phyloP scores from a whole-genome alignment of 192 early-diverging fungal genomes.

The Podila minutissima region DNA sequence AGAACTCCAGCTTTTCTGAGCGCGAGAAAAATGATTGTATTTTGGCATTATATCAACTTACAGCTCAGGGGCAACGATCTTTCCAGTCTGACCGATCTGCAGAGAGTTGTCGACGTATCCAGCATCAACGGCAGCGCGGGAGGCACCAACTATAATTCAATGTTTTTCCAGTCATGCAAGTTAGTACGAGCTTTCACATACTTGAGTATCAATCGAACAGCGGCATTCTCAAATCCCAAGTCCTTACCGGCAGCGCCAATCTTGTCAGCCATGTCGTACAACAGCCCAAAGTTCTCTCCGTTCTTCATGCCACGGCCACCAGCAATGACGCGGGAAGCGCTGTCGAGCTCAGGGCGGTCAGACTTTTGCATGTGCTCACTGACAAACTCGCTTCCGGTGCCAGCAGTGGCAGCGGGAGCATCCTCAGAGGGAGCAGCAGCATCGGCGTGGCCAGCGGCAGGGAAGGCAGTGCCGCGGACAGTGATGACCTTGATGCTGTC shows the following conservation, averaged over 20 bases:
- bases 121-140: conserved; percentile 97
- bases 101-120: conserved; percentile 96
- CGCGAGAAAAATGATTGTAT: background rate
- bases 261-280: conserved; percentile 95
- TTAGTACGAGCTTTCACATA: background rate
- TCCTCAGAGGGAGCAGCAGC: conserved; percentile 72
- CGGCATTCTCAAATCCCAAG: background rate
- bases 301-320: conserved; percentile 98
- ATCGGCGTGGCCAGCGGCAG: conserved; percentile 60
- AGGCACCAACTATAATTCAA: conserved; percentile 83
- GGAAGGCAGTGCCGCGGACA: conserved; percentile 92
- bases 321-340: conserved; percentile 89
- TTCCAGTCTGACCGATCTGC: conserved; percentile 98
- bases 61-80: conserved; percentile 94
- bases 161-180: too few relatives aligned
- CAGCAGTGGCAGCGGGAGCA: conserved; percentile 70
- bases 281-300: conserved; percentile 91
- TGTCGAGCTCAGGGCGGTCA: conserved; percentile 92
- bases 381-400: conserved; percentile 78
- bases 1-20: background rate
- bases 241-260: conserved; percentile 87
- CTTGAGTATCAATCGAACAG: background rate
- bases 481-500: conserved; percentile 93
- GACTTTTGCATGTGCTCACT: conserved; percentile 91
- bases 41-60: conserved; percentile 8